Conservation (phyloP, 2,329 filamentous ascomycete species). For the Cercospora canescens region DNA sequence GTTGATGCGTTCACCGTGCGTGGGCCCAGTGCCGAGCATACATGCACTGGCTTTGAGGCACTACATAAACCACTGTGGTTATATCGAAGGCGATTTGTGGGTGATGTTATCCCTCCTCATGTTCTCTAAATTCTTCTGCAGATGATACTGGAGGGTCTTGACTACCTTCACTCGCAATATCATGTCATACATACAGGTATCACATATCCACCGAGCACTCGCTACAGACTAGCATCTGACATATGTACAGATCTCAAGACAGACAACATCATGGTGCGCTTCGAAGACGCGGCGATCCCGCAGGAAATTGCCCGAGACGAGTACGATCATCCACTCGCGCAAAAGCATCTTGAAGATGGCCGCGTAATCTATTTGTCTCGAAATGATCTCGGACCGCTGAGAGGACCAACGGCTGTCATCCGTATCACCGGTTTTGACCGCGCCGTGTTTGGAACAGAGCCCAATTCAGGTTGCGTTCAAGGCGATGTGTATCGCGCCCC, state of each 20-base stretch:
- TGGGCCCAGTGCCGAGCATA: slow-evolving; percentile 18
- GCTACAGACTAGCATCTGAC: neutral
- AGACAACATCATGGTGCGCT: slow-evolving; percentile 24
- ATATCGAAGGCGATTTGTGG: slow-evolving; percentile 12
- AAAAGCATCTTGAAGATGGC: slow-evolving; percentile 19
- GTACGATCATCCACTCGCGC: slow-evolving; percentile 18
- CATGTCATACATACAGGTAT: slow-evolving; percentile 28
- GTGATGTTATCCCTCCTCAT: slow-evolving; percentile 13
- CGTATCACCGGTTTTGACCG: slow-evolving; percentile 22
- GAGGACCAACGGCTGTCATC: slow-evolving; percentile 10
- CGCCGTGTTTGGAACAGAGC: slow-evolving; percentile 12
- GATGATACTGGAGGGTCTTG: slow-evolving; percentile 23
- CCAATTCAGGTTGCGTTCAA: slow-evolving; percentile 20
- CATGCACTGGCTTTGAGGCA: slow-evolving; percentile 27
- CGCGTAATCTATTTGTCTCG: slow-evolving; percentile 22
- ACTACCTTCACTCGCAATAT: slow-evolving; percentile 30
- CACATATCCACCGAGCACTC: too few species aligned
- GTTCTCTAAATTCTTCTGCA: slow-evolving; percentile 19
- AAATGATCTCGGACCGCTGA: slow-evolving; percentile 17
- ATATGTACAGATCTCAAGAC: slow-evolving; percentile 18
- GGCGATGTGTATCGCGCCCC: slow-evolving; percentile 23
- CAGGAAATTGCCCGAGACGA: slow-evolving; percentile 14
- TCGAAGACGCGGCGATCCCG: slow-evolving; percentile 21
- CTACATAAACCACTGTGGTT: slow-evolving; percentile 21
- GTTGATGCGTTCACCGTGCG: slow-evolving; percentile 14